Evolutionary conservation across 345 rosid genomes (phyloP).

Genomic region (Acer campestre): DNA sequence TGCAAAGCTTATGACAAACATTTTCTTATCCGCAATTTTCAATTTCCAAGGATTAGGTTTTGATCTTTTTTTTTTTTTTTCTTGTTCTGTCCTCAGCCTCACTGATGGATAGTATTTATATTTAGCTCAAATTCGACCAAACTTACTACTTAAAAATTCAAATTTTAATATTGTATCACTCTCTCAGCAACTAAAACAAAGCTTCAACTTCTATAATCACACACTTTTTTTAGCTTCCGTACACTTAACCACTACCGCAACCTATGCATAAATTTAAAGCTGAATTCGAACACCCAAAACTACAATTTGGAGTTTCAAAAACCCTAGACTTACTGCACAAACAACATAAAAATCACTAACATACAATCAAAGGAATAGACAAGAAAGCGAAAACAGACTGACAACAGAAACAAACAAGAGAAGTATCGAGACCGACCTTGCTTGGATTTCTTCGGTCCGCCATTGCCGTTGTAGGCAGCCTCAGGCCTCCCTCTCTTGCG

Average conservation of each 20-base stretch:
- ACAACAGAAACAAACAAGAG: background rate
- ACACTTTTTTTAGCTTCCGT: background rate
- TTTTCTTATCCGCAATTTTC: too few species aligned
- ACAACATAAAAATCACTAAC: background rate
- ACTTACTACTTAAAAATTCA: background rate
- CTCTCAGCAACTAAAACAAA: background rate
- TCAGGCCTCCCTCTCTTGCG: conserved; percentile 57
- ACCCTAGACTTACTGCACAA: background rate
- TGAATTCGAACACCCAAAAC: background rate
- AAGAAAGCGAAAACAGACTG: background rate
- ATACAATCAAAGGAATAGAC: background rate
- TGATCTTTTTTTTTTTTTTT: too few species aligned
- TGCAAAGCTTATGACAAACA: too few species aligned
- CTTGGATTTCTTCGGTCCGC: conserved; percentile 55
- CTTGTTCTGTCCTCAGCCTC: background rate
- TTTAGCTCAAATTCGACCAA: background rate
- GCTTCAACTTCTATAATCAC: background rate
- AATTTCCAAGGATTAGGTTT: too few species aligned
- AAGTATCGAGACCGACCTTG: conserved; percentile 43
- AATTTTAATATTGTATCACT: background rate
- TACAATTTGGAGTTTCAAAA: background rate
- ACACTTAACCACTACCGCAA: background rate
- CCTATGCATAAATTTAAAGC: background rate
- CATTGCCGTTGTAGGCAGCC: conserved; percentile 48
- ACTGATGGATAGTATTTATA: too few species aligned